Conservation (phyloP, 345 rosid genomes). For the Ricinus communis region DNA sequence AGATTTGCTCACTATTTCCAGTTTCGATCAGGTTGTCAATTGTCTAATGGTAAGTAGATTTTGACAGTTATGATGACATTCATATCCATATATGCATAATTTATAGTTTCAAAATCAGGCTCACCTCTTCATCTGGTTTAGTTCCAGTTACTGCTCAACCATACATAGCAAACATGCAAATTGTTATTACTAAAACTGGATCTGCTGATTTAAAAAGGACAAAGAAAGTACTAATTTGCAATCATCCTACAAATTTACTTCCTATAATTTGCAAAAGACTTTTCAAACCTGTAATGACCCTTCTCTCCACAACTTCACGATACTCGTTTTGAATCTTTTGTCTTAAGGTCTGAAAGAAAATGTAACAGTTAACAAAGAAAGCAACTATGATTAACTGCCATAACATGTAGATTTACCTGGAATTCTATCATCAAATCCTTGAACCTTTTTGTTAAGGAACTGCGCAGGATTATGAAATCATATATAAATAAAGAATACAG, state of each 20-base stretch:
- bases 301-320: conserved; percentile 88
- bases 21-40: conserved; percentile 87
- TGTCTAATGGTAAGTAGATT: conserved; percentile 42
- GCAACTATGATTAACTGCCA: not conserved
- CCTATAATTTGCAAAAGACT: not conserved
- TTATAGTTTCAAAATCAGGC: conserved; percentile 16
- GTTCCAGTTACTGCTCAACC: conserved; percentile 56
- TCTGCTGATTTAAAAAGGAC: not conserved
- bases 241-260: too few species aligned
- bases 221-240: not conserved
- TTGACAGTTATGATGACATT: conserved; percentile 27
- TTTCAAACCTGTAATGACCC: conserved; percentile 71
- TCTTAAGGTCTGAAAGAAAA: conserved; percentile 60
- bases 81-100: conserved; percentile 12
- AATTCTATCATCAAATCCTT: conserved; percentile 81
- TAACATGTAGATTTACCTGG: conserved; percentile 49
- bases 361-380: conserved; percentile 3
- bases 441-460: conserved; percentile 61
- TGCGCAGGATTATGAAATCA: conserved; percentile 26
- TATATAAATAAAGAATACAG: not conserved
- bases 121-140: conserved; percentile 72
- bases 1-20: conserved; percentile 90
- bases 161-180: conserved; percentile 11
- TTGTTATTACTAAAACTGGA: conserved; percentile 10
- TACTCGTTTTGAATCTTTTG: conserved; percentile 86